phyloP scores from a whole-genome alignment of 352 stramenopile species.

The Globisporangium viniferum region DNA sequence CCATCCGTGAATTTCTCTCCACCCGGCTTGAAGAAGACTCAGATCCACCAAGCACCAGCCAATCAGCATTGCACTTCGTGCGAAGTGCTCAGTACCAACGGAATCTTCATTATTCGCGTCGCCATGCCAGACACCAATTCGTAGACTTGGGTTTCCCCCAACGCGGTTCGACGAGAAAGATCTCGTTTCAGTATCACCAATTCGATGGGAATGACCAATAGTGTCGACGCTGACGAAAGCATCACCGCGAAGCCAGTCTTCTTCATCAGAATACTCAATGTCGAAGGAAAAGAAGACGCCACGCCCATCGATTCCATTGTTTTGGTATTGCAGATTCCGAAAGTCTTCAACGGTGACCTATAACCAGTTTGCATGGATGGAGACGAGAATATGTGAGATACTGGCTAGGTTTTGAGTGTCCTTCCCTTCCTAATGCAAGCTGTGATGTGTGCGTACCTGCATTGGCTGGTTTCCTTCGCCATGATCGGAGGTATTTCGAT shows the following conservation, averaged over 20 bases:
- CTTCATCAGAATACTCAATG: not conserved
- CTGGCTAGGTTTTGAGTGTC: not conserved
- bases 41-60: conserved; percentile 25
- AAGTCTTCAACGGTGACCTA: conserved; percentile 17
- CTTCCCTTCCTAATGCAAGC: not conserved
- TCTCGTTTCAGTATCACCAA: not conserved
- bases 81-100: not conserved
- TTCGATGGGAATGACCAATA: not conserved
- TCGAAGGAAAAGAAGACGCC: not conserved
- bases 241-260: not conserved
- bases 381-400: not conserved
- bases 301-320: not conserved
- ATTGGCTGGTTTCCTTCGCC: not conserved
- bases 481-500: not conserved
- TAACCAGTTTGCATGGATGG: not conserved
- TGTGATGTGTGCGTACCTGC: conserved; percentile 15
- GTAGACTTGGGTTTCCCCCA: not conserved
- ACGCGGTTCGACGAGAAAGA: not conserved
- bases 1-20: conserved; percentile 27
- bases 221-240: not conserved
- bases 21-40: conserved; percentile 23
- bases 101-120: not conserved
- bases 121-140: not conserved
- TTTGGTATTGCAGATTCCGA: not conserved
- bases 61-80: conserved; percentile 11